Evolutionary conservation across 306 rosid species (phyloP).

Genomic region (Cicer chorassanicum): DNA sequence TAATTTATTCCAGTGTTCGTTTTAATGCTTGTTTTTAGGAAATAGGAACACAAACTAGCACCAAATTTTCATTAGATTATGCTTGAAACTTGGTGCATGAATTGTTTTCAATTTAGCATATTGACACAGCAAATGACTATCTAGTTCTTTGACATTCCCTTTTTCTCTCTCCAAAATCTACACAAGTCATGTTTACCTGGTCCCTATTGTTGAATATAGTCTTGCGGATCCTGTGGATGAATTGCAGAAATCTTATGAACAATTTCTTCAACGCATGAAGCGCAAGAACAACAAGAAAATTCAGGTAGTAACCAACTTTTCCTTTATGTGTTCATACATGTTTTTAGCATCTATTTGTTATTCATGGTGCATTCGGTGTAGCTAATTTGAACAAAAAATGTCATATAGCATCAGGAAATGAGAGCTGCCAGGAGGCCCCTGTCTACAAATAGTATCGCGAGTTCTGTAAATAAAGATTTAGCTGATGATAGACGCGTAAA

Average conservation of each 20-base stretch:
- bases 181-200: slow-evolving; percentile 29
- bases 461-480: slow-evolving; percentile 38
- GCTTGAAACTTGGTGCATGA: slow-evolving; percentile 37
- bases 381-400: slow-evolving; percentile 39
- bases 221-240: slow-evolving; percentile 86
- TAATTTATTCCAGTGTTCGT: background rate
- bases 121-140: background rate
- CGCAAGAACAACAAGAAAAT: slow-evolving; percentile 59
- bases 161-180: slow-evolving; percentile 25
- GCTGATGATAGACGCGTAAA: slow-evolving; percentile 42
- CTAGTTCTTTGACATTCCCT: background rate
- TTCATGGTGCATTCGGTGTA: slow-evolving; percentile 35
- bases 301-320: slow-evolving; percentile 55
- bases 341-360: slow-evolving; percentile 30
- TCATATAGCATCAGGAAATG: slow-evolving; percentile 54
- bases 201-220: slow-evolving; percentile 51
- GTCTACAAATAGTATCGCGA: slow-evolving; percentile 17
- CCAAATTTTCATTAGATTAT: slow-evolving; percentile 17
- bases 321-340: slow-evolving; percentile 1
- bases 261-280: slow-evolving; percentile 76
- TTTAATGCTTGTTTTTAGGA: slow-evolving; percentile 29
- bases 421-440: slow-evolving; percentile 54
- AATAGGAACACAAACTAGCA: slow-evolving; percentile 12
- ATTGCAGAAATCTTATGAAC: slow-evolving; percentile 80
- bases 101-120: slow-evolving; percentile 9